Evolutionary conservation across 106 monocot species (phyloP).

Genomic region (Chionographis japonica): DNA sequence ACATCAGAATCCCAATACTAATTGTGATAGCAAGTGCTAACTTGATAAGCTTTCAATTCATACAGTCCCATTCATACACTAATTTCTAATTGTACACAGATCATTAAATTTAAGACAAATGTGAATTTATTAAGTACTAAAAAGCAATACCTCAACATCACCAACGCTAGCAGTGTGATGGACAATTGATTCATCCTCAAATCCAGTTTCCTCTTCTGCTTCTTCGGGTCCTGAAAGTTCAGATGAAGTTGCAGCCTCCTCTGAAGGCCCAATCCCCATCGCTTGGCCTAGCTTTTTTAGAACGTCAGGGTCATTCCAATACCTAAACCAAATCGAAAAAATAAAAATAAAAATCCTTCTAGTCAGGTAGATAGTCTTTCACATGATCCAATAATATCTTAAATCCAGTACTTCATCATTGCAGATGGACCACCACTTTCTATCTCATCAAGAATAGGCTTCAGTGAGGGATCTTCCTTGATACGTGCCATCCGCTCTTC

Average conservation of each 20-base stretch:
- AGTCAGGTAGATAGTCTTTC: too few species aligned
- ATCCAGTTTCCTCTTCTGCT: constrained; percentile 58
- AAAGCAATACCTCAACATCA: constrained; percentile 72
- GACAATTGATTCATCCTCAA: constrained; percentile 84
- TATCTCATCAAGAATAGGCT: constrained; percentile 93
- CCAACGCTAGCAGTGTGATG: constrained; percentile 91
- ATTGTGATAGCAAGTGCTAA: too few species aligned
- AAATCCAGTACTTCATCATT: constrained; percentile 79
- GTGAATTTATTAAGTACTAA: neutral
- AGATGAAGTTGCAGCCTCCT: constrained; percentile 34
- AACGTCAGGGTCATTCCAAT: constrained; percentile 90
- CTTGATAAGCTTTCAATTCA: too few species aligned
- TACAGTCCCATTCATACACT: too few species aligned
- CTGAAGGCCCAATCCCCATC: constrained; percentile 60
- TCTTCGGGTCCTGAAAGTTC: constrained; percentile 51
- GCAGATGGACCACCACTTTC: constrained; percentile 86
- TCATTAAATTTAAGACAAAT: neutral
- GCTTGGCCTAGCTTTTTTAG: constrained; percentile 80
- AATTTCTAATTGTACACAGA: too few species aligned
- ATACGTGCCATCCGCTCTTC: constrained; percentile 73
- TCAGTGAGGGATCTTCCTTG: constrained; percentile 84
- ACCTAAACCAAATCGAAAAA: constrained; percentile 37
- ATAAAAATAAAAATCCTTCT: neutral
- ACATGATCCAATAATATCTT: neutral
- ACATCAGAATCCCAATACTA: too few species aligned